Percentiles rank a stretch among this genome's conserved stretches.
Conservation (phyloP, 2,329 filamentous ascomycete genomes). For the Metarhizium robertsii region DNA sequence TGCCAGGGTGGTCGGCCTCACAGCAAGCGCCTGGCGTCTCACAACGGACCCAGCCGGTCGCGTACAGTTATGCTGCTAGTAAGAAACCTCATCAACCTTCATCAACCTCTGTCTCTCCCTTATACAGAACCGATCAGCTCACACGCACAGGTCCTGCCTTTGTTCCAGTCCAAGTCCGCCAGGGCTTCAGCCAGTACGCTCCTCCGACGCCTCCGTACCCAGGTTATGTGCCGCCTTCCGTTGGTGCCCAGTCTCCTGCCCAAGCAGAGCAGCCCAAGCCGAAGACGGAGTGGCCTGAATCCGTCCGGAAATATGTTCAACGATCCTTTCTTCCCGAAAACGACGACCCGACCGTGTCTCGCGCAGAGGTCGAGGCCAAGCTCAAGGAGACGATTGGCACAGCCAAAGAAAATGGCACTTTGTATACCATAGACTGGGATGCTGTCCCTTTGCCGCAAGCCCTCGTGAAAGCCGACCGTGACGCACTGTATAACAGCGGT, state of each 20-base stretch:
- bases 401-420: slow-evolving; percentile 63
- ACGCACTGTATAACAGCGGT: slow-evolving; percentile 34
- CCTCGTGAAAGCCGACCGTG: slow-evolving; percentile 64
- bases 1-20: slow-evolving; percentile 27
- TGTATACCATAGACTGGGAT: slow-evolving; percentile 75
- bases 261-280: slow-evolving; percentile 30
- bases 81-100: slow-evolving; percentile 13
- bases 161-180: slow-evolving; percentile 52
- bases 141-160: slow-evolving; percentile 42
- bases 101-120: no score
- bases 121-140: slow-evolving; percentile 8
- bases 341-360: slow-evolving; percentile 50
- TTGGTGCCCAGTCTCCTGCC: slow-evolving; percentile 19
- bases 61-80: slow-evolving; percentile 31
- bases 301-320: slow-evolving; percentile 83
- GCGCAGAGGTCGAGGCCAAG: slow-evolving; percentile 70
- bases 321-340: slow-evolving; percentile 75
- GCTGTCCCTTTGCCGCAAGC: slow-evolving; percentile 75
- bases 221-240: slow-evolving; percentile 20
- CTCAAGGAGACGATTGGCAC: slow-evolving; percentile 78
- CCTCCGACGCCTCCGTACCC: slow-evolving; percentile 24
- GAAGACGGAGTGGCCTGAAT: slow-evolving; percentile 70
- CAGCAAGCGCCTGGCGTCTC: slow-evolving; percentile 32
- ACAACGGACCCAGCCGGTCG: slow-evolving; percentile 22
- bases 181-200: slow-evolving; percentile 42